These are phyloP conservation scores for Plasmopara muralis DNA, from an alignment of 352 stramenopile species.

Conservation along the genomic window DNA sequence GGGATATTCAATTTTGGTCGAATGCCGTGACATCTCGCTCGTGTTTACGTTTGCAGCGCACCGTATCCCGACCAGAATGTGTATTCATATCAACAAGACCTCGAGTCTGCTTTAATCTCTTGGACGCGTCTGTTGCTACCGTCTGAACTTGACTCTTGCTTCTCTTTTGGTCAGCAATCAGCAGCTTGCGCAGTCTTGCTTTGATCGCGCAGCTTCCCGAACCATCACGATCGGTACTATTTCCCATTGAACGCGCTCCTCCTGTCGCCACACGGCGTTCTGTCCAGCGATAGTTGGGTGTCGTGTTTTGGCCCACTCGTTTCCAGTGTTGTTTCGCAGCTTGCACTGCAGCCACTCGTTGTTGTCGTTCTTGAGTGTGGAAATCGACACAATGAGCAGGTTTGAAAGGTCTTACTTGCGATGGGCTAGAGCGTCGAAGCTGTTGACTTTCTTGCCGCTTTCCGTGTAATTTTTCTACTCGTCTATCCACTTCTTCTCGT, in stretches of 20 bases:
- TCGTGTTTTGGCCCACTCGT: constrained; percentile 13
- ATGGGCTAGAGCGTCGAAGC: constrained; percentile 13
- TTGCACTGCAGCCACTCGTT: constrained; percentile 19
- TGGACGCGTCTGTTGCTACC: constrained; percentile 5
- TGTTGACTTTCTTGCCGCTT: constrained; percentile 13
- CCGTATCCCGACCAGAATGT: no score
- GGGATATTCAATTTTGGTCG: no score
- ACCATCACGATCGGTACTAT: constrained; percentile 16
- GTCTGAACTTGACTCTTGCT: constrained; percentile 17
- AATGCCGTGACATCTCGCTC: no score
- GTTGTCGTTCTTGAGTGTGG: constrained; percentile 24
- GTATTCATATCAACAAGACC: no score
- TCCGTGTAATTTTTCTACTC: not conserved
- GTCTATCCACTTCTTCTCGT: not conserved
- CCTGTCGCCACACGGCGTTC: constrained; percentile 24
- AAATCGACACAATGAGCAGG: constrained; percentile 14
- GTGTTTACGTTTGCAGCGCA: no score
- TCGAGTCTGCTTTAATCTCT: no score
- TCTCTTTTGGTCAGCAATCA: constrained; percentile 2
- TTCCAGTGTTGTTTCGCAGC: constrained; percentile 17
- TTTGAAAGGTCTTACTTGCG: constrained; percentile 4
- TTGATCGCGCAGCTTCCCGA: constrained; percentile 6
- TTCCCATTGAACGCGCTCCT: constrained; percentile 19
- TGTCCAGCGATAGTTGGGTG: constrained; percentile 18
- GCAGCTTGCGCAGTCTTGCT: constrained; percentile 11